A percentile compares a stretch with the other conserved stretches of the same genome.
phyloP scores from a whole-genome alignment of 805 yeast species.

The Metschnikowia drakensbergensis region DNA sequence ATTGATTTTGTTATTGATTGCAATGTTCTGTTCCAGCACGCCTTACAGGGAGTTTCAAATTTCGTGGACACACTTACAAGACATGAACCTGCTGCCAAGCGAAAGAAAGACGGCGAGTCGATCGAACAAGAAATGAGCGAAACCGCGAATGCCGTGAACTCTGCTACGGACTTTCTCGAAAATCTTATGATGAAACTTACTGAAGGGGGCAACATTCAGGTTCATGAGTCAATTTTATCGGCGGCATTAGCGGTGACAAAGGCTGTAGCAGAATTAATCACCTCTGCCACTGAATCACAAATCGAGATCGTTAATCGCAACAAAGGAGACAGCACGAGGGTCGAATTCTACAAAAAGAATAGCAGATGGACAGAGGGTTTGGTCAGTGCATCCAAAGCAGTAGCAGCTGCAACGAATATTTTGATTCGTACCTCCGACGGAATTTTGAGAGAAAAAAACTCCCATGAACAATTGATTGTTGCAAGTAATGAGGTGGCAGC shows the following conservation, averaged over 20 bases:
- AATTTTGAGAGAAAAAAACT: constrained; percentile 55
- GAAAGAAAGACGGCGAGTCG: constrained; percentile 43
- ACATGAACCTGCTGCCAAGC: constrained; percentile 11
- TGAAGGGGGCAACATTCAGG: constrained; percentile 56
- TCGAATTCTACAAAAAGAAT: constrained; percentile 80
- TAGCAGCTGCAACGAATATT: constrained; percentile 78
- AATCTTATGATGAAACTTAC: constrained; percentile 51
- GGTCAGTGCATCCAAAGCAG: constrained; percentile 83
- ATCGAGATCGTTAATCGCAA: constrained; percentile 74
- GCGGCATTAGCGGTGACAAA: constrained; percentile 80
- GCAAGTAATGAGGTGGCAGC: constrained; percentile 92
- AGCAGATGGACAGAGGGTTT: constrained; percentile 94
- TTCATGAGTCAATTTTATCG: constrained; percentile 70
- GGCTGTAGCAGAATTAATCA: constrained; percentile 67
- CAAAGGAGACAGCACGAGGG: constrained; percentile 58
- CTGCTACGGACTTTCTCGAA: constrained; percentile 59
- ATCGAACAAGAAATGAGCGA: constrained; percentile 71
- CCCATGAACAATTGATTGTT: constrained; percentile 81
- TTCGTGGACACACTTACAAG: constrained; percentile 51
- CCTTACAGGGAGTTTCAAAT: constrained; percentile 54
- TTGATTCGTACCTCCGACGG: constrained; percentile 86
- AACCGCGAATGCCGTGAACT: constrained; percentile 66
- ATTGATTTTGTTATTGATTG: constrained; percentile 74
- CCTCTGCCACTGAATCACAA: constrained; percentile 77
- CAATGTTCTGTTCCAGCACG: constrained; percentile 69